Base-by-base conservation (phyloP, 2,329 filamentous ascomycete genomes). In the Harringtonia aguacate region DNA sequence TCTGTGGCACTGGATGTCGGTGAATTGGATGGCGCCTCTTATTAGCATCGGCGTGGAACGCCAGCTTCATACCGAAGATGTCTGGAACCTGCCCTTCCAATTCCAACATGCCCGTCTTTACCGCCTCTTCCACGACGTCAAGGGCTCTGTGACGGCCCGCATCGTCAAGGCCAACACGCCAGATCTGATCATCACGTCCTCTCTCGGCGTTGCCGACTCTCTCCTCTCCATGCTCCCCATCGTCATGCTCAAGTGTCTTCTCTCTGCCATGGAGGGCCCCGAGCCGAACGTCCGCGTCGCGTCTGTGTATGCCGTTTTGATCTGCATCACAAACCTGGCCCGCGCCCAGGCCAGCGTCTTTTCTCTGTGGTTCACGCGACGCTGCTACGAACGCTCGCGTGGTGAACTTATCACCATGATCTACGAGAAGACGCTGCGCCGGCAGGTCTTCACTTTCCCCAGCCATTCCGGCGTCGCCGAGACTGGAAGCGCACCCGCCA, bases 51-150 rank as follows among this genome's bases (percentile, higher is more conserved):
- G 82, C 2, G 73, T 69, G 35, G 65, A 68, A 27, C 69, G 78
- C 34, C 81, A 87, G 52, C 66, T 95, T 9, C 66, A 87, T 30
- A 80, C 88, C 33, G 74, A 81, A 31, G 86, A 95, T 56, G 83
- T 95, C 2, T 95, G 88, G 88, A 67, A 73, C 33, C 64, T 95
- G 0, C 79, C 80, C 0, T 84, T 79, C 52, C 83, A 92, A 43
- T 94, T 90, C 49, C 87, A 94, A 54, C 88, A 95, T 58, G 72
- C 67, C 29, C 70, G 79, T 2, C 69, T 95, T 0, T 86, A 94
- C 57, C 70, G 78, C 36, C 73, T 77, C 4, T 95, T 95, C 53
- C 75, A 82, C 36, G 75, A 80, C 38, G 69, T 94, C 10, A 66
- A 69, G 36, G 88, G 88, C 0, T 82, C 81, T 1, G 79, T 95